phyloP scores from a whole-genome alignment of 2,329 filamentous ascomycete species.

The Apiospora hydei region DNA sequence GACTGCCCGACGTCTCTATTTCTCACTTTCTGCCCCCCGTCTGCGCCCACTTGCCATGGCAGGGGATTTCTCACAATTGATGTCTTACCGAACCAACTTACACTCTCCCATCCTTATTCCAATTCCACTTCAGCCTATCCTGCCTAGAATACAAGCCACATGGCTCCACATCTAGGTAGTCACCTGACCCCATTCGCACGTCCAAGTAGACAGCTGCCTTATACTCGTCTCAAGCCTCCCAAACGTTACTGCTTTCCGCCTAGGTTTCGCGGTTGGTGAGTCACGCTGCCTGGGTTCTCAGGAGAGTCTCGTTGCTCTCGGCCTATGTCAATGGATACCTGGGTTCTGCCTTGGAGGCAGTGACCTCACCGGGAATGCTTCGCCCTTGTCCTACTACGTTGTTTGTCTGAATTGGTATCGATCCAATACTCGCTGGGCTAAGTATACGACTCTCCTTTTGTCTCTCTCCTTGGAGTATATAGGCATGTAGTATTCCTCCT shows the following conservation, averaged over 20 bases:
- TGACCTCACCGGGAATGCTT: not conserved
- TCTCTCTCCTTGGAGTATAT: not conserved
- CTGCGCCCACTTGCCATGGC: not conserved
- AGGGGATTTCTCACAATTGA: not conserved
- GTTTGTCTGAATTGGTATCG: not conserved
- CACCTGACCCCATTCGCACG: not conserved
- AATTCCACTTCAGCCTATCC: not conserved
- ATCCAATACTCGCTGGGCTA: not conserved
- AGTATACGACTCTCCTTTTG: not conserved
- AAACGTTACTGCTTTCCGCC: not conserved
- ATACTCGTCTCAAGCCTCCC: conserved; percentile 10
- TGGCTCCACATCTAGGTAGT: not conserved
- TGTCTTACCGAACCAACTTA: not conserved
- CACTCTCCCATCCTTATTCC: not conserved
- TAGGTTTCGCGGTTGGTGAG: conserved; percentile 1
- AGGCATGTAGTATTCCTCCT: not conserved
- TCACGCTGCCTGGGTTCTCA: not conserved
- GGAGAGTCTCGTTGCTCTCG: not conserved
- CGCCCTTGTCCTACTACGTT: not conserved
- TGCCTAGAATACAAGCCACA: conserved; percentile 8
- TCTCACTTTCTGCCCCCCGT: not conserved
- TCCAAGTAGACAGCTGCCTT: not conserved
- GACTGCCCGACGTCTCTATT: not conserved
- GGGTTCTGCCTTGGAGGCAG: conserved; percentile 1
- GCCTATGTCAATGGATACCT: not conserved